Evolutionary conservation across 768 basidiomycete genomes (phyloP), one percentile per base, ranked within the genome.

Genomic region (Amanita rubescens): DNA sequence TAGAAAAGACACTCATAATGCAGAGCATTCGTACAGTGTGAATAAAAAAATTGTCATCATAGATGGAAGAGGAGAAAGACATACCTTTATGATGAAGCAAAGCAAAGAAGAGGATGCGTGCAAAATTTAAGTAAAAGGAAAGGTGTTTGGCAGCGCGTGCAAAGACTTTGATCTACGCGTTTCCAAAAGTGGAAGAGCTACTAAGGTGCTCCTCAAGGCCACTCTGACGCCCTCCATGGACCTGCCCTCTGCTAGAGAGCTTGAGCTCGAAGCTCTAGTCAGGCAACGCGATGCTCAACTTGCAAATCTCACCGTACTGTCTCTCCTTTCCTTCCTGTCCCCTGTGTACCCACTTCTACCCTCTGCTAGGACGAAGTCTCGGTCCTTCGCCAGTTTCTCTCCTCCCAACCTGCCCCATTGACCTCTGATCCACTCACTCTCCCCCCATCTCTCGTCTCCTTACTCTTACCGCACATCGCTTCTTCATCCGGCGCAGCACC

Each of bases 181-280:
- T n/a, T 6, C 27, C 27, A 3, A 8, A 19, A 34, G 41, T 32
- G 27, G 24, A 25, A 38, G 19, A 39, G 33, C 11, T 11, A 5
- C 24, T n/a, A n/a, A n/a, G n/a, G n/a, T n/a, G n/a, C n/a, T n/a
- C n/a, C n/a, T n/a, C n/a, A n/a, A n/a, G 30, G 15, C 35, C 15
- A 17, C 49, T 39, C 49, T 30, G 27, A 41, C 24, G 37, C 37
- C 47, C 37, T 17, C 55, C 64, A 88, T 89, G 86, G 79, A 82
- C 56, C 69, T 89, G 32, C 90, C 90, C 19, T 78, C 84, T 42
- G 69, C 80, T 49, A 77, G 90, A 66, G 88, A 92, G 69, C 73
- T 90, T 57, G 87, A 91, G 66, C 82, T 93, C 38, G 91, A 93
- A 69, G 76, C 80, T 25, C 75, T 87, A 12, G 71, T 92, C n/a